Evolutionary conservation across 768 basidiomycete species (phyloP).

Genomic region (Collybia sordida): DNA sequence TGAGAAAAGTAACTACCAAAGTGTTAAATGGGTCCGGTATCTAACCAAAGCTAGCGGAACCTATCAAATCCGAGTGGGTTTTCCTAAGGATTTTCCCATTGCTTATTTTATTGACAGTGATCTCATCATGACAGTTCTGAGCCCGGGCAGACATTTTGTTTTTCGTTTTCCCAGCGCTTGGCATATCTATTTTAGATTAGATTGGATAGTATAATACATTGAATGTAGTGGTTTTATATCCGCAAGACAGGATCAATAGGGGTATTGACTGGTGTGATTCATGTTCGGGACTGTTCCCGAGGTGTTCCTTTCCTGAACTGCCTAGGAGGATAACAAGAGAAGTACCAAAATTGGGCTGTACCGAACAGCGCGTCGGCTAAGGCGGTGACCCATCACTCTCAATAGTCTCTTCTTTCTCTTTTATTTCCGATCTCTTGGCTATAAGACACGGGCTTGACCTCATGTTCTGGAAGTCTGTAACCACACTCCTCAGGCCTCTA

Average conservation of each 20-base stretch:
- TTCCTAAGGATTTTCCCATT: background rate
- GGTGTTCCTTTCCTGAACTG: too few relatives aligned
- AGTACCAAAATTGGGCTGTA: background rate
- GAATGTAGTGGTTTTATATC: background rate
- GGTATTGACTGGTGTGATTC: background rate
- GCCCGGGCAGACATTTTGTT: background rate
- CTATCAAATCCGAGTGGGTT: conserved; percentile 90
- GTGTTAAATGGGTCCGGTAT: conserved; percentile 95
- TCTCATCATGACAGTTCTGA: background rate
- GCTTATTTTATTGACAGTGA: background rate
- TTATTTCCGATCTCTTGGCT: conserved; percentile 13
- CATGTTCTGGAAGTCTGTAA: conserved; percentile 52
- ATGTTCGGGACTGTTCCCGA: too few relatives aligned
- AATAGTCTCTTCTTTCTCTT: conserved; percentile 6
- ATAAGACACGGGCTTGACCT: conserved; percentile 16
- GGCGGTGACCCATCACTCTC: background rate
- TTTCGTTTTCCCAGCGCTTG: background rate
- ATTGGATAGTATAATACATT: background rate
- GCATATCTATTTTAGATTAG: conserved; percentile 6
- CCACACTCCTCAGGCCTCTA: conserved; percentile 24
- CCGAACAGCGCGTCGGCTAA: background rate
- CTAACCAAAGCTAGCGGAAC: conserved; percentile 91
- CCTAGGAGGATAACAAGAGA: too few relatives aligned
- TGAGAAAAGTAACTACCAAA: conserved; percentile 92
- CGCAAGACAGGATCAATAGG: background rate